A percentile compares a stretch with the other conserved stretches of the same genome.
phyloP scores from a whole-genome alignment of 768 basidiomycete genomes.

The Sporobolomyces pararoseus region DNA sequence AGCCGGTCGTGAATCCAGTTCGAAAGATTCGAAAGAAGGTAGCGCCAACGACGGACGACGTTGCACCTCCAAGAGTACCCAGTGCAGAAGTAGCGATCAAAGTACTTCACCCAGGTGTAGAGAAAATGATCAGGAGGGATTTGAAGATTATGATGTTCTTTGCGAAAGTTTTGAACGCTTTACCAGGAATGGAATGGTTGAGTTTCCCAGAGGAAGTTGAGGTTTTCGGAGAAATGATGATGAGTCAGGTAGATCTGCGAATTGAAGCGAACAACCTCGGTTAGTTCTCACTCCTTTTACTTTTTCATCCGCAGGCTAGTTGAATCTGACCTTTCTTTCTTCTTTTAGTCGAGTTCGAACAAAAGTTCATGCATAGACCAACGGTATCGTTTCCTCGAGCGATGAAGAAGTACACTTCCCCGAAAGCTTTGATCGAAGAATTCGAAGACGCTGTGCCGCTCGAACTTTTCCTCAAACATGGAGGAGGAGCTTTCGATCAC shows the following conservation, averaged over 20 bases:
- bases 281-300: not conserved
- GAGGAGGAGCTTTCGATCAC: slow-evolving; percentile 86
- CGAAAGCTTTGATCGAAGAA: slow-evolving; percentile 83
- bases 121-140: slow-evolving; percentile 78
- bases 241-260: slow-evolving; percentile 82
- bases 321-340: not conserved
- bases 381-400: slow-evolving; percentile 88
- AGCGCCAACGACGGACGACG: slow-evolving; percentile 39
- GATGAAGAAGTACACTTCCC: slow-evolving; percentile 71
- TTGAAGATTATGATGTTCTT: slow-evolving; percentile 94
- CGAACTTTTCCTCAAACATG: slow-evolving; percentile 78
- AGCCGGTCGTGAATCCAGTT: slow-evolving; percentile 18
- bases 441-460: slow-evolving; percentile 87
- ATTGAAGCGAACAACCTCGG: slow-evolving; percentile 81
- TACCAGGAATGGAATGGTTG: slow-evolving; percentile 95
- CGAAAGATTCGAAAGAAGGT: slow-evolving; percentile 22
- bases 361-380: slow-evolving; percentile 69
- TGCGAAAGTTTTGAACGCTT: slow-evolving; percentile 65
- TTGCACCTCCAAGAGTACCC: slow-evolving; percentile 65
- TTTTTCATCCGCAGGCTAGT: not conserved
- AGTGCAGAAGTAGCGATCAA: slow-evolving; percentile 90
- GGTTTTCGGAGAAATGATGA: slow-evolving; percentile 96
- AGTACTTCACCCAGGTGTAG: slow-evolving; percentile 82
- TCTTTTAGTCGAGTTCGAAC: slow-evolving; percentile 62
- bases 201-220: slow-evolving; percentile 91